Percentiles rank a stretch among this genome's conserved stretches.
Conservation (phyloP, 2,329 filamentous ascomycete genomes). For the Curvularia verruculosa region DNA sequence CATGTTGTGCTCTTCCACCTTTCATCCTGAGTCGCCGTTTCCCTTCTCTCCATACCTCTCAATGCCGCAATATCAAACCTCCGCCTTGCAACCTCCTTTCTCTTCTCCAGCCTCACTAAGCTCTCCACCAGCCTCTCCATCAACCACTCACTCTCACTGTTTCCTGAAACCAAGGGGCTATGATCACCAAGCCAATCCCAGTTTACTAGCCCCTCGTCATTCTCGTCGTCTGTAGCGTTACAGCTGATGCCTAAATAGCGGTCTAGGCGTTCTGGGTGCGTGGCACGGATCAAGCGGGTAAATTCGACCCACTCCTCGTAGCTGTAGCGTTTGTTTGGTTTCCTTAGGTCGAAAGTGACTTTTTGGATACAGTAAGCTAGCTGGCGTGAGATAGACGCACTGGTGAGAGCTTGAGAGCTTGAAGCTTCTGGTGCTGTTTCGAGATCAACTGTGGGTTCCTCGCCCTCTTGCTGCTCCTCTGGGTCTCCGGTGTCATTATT, state of each 20-base stretch:
- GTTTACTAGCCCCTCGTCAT: slow-evolving; percentile 65
- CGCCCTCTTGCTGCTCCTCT: slow-evolving; percentile 16
- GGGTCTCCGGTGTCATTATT: slow-evolving; percentile 17
- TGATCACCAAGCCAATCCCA: slow-evolving; percentile 77
- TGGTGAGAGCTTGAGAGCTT: slow-evolving; percentile 38
- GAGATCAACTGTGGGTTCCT: slow-evolving; percentile 20
- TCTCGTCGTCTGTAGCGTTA: slow-evolving; percentile 57
- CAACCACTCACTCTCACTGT: slow-evolving; percentile 70
- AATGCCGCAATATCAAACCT: slow-evolving; percentile 2
- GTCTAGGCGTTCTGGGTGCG: slow-evolving; percentile 29
- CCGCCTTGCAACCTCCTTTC: slow-evolving; percentile 22
- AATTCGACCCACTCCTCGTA: slow-evolving; percentile 91
- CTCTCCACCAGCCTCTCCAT: slow-evolving; percentile 70
- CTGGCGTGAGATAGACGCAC: slow-evolving; percentile 61
- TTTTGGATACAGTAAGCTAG: slow-evolving; percentile 73
- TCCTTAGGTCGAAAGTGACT: slow-evolving; percentile 67
- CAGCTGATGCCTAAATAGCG: slow-evolving; percentile 11
- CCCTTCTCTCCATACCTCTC: slow-evolving; percentile 7
- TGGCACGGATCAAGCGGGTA: slow-evolving; percentile 72
- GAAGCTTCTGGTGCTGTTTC: slow-evolving; percentile 1
- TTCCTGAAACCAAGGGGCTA: slow-evolving; percentile 68
- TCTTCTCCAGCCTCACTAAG: slow-evolving; percentile 52
- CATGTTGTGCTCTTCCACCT: neutral
- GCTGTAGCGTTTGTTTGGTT: slow-evolving; percentile 67
- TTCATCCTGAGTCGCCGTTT: neutral